phyloP scores from a whole-genome alignment of 2,329 filamentous ascomycete genomes.

The Calonectria ilicicola region DNA sequence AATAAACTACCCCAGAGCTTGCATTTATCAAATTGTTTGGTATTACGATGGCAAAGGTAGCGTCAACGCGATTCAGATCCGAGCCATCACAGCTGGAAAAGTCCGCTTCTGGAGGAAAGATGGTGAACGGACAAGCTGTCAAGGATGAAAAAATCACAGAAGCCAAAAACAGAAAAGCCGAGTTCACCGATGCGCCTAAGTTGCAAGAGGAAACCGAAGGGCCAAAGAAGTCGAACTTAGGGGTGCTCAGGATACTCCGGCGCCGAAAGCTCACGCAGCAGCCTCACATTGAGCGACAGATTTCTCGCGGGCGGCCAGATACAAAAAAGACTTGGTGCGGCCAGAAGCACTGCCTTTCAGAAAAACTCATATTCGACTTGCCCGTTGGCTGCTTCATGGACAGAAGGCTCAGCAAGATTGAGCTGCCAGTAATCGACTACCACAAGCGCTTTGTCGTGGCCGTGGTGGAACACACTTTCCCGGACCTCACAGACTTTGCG shows the following conservation, averaged over 20 bases:
- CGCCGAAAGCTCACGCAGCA: slow-evolving; percentile 2
- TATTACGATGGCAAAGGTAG: neutral
- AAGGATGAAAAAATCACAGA: neutral
- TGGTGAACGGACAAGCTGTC: too few species aligned
- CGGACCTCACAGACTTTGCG: slow-evolving; percentile 2
- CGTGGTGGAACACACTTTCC: slow-evolving; percentile 28
- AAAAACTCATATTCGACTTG: slow-evolving; percentile 18
- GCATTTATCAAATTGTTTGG: neutral
- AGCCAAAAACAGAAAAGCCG: neutral
- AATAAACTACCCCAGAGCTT: neutral
- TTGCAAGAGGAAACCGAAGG: neutral
- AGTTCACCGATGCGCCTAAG: neutral
- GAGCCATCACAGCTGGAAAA: neutral
- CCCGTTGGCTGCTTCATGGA: slow-evolving; percentile 24
- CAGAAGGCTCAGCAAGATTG: slow-evolving; percentile 8
- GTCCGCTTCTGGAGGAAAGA: too few species aligned
- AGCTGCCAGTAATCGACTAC: slow-evolving; percentile 28
- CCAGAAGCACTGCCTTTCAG: slow-evolving; percentile 24
- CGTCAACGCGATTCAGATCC: neutral
- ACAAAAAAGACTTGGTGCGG: slow-evolving; percentile 33
- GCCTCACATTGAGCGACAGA: slow-evolving; percentile 26
- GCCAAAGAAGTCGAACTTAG: neutral
- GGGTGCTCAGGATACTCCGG: neutral
- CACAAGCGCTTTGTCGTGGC: slow-evolving; percentile 33
- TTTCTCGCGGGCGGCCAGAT: slow-evolving; percentile 33